Percentiles rank a stretch among this genome's conserved stretches.
Evolutionary conservation across 2,329 filamentous ascomycete genomes (phyloP).

Genomic region (Sporothrix euskadiensis): DNA sequence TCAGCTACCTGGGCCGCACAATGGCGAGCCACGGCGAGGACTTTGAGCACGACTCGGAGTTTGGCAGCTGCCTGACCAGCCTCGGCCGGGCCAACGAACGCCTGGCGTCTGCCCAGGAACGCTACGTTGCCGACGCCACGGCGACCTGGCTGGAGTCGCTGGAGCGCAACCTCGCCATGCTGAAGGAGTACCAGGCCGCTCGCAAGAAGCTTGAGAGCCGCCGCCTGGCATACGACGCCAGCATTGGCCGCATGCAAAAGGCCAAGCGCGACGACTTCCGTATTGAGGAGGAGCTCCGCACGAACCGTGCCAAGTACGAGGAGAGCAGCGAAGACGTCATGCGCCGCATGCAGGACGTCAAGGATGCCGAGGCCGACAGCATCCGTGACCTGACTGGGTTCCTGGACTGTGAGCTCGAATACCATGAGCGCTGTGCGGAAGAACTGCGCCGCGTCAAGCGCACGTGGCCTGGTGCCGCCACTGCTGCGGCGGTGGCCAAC

Average conservation of each 20-base stretch:
- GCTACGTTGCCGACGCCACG: constrained; percentile 74
- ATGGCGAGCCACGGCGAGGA: constrained; percentile 92
- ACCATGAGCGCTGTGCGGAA: constrained; percentile 87
- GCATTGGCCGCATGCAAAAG: constrained; percentile 86
- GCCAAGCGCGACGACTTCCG: constrained; percentile 91
- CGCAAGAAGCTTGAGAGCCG: constrained; percentile 93
- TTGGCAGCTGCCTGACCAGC: constrained; percentile 78
- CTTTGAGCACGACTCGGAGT: constrained; percentile 87
- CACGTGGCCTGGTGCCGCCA: constrained; percentile 43
- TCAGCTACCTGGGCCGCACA: constrained; percentile 75
- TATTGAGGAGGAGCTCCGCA: constrained; percentile 86
- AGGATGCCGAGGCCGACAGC: constrained; percentile 83
- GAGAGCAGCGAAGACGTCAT: constrained; percentile 91
- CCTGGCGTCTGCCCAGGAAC: constrained; percentile 81
- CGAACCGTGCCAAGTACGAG: constrained; percentile 93
- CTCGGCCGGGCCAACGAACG: constrained; percentile 87
- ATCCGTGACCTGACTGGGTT: constrained; percentile 77
- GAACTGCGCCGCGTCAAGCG: constrained; percentile 64
- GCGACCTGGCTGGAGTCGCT: constrained; percentile 87
- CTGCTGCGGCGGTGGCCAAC: constrained; percentile 28
- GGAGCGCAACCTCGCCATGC: constrained; percentile 84
- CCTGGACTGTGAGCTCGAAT: constrained; percentile 84
- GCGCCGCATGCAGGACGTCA: constrained; percentile 93
- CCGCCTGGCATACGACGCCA: constrained; percentile 86
- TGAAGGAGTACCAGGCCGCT: constrained; percentile 94